Percentiles rank a stretch among this genome's conserved stretches.
Conservation (phyloP, 495 filamentous ascomycete species). For the Xylaria bambusicola region DNA sequence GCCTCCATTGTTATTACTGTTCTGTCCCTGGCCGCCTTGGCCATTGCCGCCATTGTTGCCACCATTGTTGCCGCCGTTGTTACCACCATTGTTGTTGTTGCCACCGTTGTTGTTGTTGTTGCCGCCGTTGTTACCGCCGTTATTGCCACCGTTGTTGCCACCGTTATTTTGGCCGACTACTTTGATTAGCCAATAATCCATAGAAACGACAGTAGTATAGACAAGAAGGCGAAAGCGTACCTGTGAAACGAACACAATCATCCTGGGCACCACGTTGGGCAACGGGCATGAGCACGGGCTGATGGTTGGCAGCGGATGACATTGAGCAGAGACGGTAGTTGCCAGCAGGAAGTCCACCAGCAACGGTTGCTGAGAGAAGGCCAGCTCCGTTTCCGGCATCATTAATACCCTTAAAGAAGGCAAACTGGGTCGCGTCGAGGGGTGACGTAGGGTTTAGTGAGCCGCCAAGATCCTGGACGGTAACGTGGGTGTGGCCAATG, state of each 20-base stretch:
- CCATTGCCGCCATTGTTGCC: constrained; percentile 12
- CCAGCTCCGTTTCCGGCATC: constrained; percentile 68
- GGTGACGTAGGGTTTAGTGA: constrained; percentile 52
- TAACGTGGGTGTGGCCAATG: constrained; percentile 73
- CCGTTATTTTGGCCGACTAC: constrained; percentile 32
- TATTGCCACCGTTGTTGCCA: constrained; percentile 22
- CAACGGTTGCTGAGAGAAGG: constrained; percentile 54
- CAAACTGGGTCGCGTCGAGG: constrained; percentile 60
- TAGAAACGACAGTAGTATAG: constrained; percentile 15
- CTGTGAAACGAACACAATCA: constrained; percentile 68
- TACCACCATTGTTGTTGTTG: constrained; percentile 14
- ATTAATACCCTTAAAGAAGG: constrained; percentile 79
- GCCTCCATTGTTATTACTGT: constrained; percentile 8
- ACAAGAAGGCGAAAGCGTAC: constrained; percentile 17
- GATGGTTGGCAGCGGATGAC: constrained; percentile 68
- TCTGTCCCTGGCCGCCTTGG: constrained; percentile 17
- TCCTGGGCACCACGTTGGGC: constrained; percentile 74
- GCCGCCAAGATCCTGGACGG: constrained; percentile 62
- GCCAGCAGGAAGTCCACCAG: constrained; percentile 65
- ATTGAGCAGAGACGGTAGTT: constrained; percentile 76
- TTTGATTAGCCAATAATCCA: constrained; percentile 19
- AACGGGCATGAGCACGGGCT: constrained; percentile 76
- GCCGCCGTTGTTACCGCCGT: constrained; percentile 22
- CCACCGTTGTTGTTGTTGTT: constrained; percentile 27
- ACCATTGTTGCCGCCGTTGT: constrained; percentile 23